Evolutionary conservation across 345 rosid genomes (phyloP).

Genomic region (Moricandia moricandioides): DNA sequence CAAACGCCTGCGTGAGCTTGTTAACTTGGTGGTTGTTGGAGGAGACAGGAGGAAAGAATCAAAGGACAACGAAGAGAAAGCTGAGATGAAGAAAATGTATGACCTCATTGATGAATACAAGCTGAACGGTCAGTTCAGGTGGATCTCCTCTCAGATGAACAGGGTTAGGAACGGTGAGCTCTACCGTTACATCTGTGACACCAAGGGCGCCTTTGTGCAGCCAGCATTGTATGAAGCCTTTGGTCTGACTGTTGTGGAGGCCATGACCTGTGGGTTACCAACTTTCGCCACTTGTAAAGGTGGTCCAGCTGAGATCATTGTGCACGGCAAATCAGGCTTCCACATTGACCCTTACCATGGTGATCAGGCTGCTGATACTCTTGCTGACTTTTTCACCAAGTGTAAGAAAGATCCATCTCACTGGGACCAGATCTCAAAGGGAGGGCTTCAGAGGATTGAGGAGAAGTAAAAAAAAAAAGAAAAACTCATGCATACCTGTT

Average conservation of each 20-base stretch:
- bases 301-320: conserved; percentile 97
- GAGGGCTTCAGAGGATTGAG: conserved; percentile 73
- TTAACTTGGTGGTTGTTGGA: conserved; percentile 85
- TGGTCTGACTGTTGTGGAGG: conserved; percentile 92
- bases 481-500: background rate
- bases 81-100: conserved; percentile 89
- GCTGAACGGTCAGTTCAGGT: conserved; percentile 80
- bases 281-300: conserved; percentile 94
- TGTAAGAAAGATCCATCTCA: conserved; percentile 60
- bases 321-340: conserved; percentile 78
- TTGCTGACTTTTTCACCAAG: conserved; percentile 72
- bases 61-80: conserved; percentile 83
- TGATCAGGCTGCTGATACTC: conserved; percentile 65
- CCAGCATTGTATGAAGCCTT: conserved; percentile 86
- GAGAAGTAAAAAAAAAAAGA: conserved; percentile 66
- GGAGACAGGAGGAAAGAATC: conserved; percentile 93
- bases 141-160: conserved; percentile 87
- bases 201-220: conserved; percentile 87
- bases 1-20: conserved; percentile 58
- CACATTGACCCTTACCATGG: conserved; percentile 94
- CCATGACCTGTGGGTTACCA: conserved; percentile 97
- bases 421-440: conserved; percentile 73
- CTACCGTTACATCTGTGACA: conserved; percentile 84
- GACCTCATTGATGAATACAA: conserved; percentile 57
- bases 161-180: conserved; percentile 95